These are phyloP conservation scores for Hirsutella minnesotensis DNA, from an alignment of 2,329 filamentous ascomycete genomes.

Conservation along the genomic window DNA sequence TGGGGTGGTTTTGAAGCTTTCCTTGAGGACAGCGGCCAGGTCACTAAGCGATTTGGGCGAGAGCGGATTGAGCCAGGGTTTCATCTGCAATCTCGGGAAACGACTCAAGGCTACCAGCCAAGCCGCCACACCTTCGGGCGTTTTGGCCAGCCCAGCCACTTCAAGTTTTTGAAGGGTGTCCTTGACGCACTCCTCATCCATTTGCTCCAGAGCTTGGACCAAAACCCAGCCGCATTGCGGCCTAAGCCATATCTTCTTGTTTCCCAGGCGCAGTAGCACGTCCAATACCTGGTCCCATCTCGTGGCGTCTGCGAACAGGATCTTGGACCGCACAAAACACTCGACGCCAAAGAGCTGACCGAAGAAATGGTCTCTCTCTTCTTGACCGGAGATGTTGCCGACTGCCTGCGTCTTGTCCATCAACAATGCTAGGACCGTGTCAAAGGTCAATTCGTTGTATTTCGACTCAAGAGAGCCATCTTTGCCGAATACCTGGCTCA, in stretches of 20 bases:
- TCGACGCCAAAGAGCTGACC: constrained; percentile 81
- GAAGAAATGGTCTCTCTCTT: constrained; percentile 75
- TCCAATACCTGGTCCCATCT: constrained; percentile 60
- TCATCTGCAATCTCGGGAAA: constrained; percentile 51
- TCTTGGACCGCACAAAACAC: constrained; percentile 68
- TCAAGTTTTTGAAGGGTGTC: constrained; percentile 50
- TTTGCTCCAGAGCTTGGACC: constrained; percentile 57
- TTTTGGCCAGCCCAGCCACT: constrained; percentile 58
- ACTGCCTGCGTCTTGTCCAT: constrained; percentile 42
- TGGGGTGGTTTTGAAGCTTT: constrained; percentile 46
- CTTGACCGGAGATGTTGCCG: constrained; percentile 50
- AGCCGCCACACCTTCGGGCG: constrained; percentile 78
- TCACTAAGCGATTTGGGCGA: constrained; percentile 53
- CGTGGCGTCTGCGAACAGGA: constrained; percentile 50
- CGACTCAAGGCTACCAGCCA: constrained; percentile 62
- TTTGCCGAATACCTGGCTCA: constrained; percentile 56
- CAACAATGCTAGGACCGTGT: constrained; percentile 39
- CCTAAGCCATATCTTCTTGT: constrained; percentile 79
- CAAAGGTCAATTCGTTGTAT: constrained; percentile 43
- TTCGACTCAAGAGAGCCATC: constrained; percentile 30
- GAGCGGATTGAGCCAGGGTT: constrained; percentile 71
- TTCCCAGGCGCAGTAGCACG: constrained; percentile 59
- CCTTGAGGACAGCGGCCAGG: constrained; percentile 69
- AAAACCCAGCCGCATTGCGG: constrained; percentile 80
- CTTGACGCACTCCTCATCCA: constrained; percentile 45